A percentile compares a stretch with the other conserved stretches of the same genome.
Evolutionary conservation across 176 grass and related monocot species (phyloP).

Genomic region (Elaeis guineensis): DNA sequence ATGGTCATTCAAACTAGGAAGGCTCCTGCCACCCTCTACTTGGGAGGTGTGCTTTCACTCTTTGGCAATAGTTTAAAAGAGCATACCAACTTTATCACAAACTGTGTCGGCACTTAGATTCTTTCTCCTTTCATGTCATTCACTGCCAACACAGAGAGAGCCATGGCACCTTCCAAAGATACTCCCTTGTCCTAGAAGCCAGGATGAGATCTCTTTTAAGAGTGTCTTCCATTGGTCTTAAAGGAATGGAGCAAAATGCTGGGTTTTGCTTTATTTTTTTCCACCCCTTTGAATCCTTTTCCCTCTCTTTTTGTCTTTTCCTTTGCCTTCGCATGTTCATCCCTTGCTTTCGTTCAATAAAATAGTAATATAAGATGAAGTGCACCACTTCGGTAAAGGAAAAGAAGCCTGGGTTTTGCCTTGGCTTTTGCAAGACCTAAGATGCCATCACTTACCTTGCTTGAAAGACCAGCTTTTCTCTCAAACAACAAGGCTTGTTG

Average conservation of each 20-base stretch:
- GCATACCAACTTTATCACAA: slow-evolving; percentile 19
- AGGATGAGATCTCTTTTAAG: background rate
- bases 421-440: background rate
- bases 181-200: slow-evolving; percentile 42
- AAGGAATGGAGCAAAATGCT: background rate
- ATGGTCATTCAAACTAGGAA: slow-evolving; percentile 19
- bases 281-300: slow-evolving; percentile 4
- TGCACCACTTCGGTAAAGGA: slow-evolving; percentile 21
- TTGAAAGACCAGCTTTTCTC: background rate
- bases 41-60: slow-evolving; percentile 30
- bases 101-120: slow-evolving; percentile 16
- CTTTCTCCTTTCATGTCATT: slow-evolving; percentile 31
- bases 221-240: slow-evolving; percentile 18
- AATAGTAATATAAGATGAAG: slow-evolving; percentile 6
- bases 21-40: slow-evolving; percentile 30
- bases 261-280: slow-evolving; percentile 1
- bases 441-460: background rate
- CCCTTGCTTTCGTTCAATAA: slow-evolving; percentile 13
- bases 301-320: slow-evolving; percentile 40
- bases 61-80: slow-evolving; percentile 24
- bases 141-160: slow-evolving; percentile 20
- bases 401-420: slow-evolving; percentile 4
- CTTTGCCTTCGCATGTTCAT: slow-evolving; percentile 16
- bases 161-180: slow-evolving; percentile 56
- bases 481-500: too few relatives aligned